Percentiles rank a stretch among this genome's conserved stretches.
Conservation (phyloP, 2,329 filamentous ascomycete species). For the Neofusicoccum umdonicola region DNA sequence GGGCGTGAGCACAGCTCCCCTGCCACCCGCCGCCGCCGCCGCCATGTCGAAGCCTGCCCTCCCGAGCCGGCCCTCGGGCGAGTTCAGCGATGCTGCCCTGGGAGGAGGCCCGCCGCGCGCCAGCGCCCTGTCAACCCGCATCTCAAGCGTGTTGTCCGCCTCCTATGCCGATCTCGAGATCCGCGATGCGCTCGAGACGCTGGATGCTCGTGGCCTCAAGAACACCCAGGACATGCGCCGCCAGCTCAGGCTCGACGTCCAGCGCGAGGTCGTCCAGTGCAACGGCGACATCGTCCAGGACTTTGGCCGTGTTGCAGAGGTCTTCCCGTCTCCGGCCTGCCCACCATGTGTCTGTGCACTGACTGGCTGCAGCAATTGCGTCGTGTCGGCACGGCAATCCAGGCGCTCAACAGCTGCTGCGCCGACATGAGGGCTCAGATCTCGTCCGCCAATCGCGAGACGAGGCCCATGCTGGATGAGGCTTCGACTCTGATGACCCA, state of each 20-base stretch:
- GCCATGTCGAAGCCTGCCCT: slow-evolving; percentile 11
- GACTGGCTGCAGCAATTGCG: slow-evolving; percentile 68
- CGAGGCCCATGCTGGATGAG: slow-evolving; percentile 72
- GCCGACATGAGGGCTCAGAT: slow-evolving; percentile 78
- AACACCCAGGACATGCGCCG: slow-evolving; percentile 79
- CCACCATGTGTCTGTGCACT: slow-evolving; percentile 20
- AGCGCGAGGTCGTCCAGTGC: slow-evolving; percentile 88
- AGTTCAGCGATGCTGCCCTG: slow-evolving; percentile 8
- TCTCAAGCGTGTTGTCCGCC: slow-evolving; percentile 81
- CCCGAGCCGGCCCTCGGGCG: slow-evolving; percentile 11
- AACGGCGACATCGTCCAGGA: slow-evolving; percentile 87
- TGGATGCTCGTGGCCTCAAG: slow-evolving; percentile 68
- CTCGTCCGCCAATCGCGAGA: slow-evolving; percentile 70
- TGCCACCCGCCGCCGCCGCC: not conserved
- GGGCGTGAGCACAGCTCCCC: not conserved
- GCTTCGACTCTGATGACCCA: slow-evolving; percentile 70
- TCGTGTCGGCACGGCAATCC: slow-evolving; percentile 76
- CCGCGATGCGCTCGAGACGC: slow-evolving; percentile 73
- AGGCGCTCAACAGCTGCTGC: slow-evolving; percentile 75
- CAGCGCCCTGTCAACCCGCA: slow-evolving; percentile 74
- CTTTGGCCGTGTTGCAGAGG: slow-evolving; percentile 86
- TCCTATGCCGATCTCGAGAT: slow-evolving; percentile 94
- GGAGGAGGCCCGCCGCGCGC: slow-evolving; percentile 21
- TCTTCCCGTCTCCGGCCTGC: slow-evolving; percentile 36
- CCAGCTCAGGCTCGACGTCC: slow-evolving; percentile 75